Evolutionary conservation across 805 yeast genomes (phyloP), one percentile per base, ranked within the genome.

Genomic region (Starmera dryadoides): DNA sequence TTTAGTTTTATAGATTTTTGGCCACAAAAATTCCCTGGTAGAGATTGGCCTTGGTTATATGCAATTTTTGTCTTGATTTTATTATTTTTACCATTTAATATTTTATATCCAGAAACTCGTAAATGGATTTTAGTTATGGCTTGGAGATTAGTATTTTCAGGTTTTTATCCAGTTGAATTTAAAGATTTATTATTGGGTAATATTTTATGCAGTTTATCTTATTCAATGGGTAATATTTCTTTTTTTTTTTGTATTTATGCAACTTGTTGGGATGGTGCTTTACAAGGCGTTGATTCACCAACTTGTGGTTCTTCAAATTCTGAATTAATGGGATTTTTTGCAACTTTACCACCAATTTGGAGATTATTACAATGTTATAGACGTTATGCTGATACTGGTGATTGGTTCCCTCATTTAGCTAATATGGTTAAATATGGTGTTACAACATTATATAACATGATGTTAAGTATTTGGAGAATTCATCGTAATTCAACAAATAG

Each of bases 331-430:
- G 98, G 98, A 2, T 86, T 89, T 46, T 69, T 89, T 47, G 71
- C 88, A 25, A 71, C 94, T 8, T 57, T 93, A 16, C 98, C 98
- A 0, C 81, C 87, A 42, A 74, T 86, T 33, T 87, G 95, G 89
- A 83, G 98, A 63, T 77, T 85, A 41, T 55, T 89, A 40, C 98
- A 93, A 58, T 93, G 98, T 62, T 57, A 83, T 26, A 68, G 98
- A 50, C 94, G 98, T 72, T 93, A 73, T 57, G 77, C 80, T 21
- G 98, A 93, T 55, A 83, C 97, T 0, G 91, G 94, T 2, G 96
- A 89, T 53, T 83, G 89, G 85, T 93, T 93, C 56, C 98, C 98
- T 0, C 98, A 93, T 68, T 62, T 91, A 42, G 89, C 95, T 6
- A 93, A 93, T 53, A 86, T 86, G 69, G 52, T 69, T 25, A 93